Evolutionary conservation across 805 yeast genomes (phyloP).

Genomic region (Candida insectorum): DNA sequence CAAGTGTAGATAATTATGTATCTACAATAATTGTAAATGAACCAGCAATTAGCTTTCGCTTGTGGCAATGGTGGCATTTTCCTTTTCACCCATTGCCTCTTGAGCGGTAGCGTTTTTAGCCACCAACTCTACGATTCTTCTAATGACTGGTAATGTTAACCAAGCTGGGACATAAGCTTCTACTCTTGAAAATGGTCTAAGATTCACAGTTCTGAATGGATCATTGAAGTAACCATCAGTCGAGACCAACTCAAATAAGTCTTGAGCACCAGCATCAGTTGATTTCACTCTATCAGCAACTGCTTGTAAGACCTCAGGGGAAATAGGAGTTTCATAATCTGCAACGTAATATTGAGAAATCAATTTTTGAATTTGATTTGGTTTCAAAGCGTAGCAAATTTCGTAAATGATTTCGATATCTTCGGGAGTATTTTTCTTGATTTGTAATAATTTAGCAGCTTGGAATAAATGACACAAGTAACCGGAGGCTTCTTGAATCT

Average conservation of each 20-base stretch:
- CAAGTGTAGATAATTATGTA: too few species aligned
- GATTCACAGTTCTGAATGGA: constrained; percentile 72
- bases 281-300: constrained; percentile 78
- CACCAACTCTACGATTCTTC: constrained; percentile 84
- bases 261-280: constrained; percentile 52
- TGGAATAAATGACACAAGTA: constrained; percentile 85
- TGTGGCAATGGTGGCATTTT: too few species aligned
- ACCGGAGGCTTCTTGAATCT: constrained; percentile 80
- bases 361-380: constrained; percentile 92
- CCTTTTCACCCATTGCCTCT: constrained; percentile 30
- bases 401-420: constrained; percentile 92
- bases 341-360: constrained; percentile 87
- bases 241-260: constrained; percentile 67
- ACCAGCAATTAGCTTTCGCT: too few species aligned
- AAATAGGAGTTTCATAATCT: constrained; percentile 91
- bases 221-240: constrained; percentile 76
- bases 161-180: constrained; percentile 95
- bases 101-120: constrained; percentile 78
- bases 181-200: constrained; percentile 74
- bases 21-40: too few species aligned
- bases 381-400: constrained; percentile 89
- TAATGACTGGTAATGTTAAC: constrained; percentile 83
- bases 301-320: constrained; percentile 72
- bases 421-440: constrained; percentile 82
- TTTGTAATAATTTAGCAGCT: constrained; percentile 88